A percentile compares a stretch with the other conserved stretches of the same genome.
Evolutionary conservation across 2,329 filamentous ascomycete species (phyloP).

Genomic region (Chlorencoelia australis): DNA sequence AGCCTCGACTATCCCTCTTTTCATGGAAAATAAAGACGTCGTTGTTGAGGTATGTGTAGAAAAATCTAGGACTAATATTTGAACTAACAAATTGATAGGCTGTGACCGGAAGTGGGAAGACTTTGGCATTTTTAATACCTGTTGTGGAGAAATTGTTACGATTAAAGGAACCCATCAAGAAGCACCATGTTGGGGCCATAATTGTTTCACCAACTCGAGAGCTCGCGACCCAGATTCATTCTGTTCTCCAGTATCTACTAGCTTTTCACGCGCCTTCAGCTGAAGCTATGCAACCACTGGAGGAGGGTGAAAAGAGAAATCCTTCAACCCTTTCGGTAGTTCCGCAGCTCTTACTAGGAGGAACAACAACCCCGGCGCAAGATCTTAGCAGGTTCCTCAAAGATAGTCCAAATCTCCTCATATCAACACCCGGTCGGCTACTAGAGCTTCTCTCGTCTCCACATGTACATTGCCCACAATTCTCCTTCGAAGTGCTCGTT

Average conservation of each 20-base stretch:
- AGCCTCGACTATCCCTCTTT: slow-evolving; percentile 79
- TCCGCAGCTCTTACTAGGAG: slow-evolving; percentile 81
- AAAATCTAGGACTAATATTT: not conserved
- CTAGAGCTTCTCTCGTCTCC: slow-evolving; percentile 79
- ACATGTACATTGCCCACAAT: slow-evolving; percentile 79
- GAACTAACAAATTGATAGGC: slow-evolving; percentile 39
- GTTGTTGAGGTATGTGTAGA: slow-evolving; percentile 59
- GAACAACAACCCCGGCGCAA: slow-evolving; percentile 68
- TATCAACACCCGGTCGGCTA: slow-evolving; percentile 83
- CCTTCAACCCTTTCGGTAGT: slow-evolving; percentile 50
- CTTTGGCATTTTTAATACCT: slow-evolving; percentile 75
- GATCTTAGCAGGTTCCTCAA: slow-evolving; percentile 80
- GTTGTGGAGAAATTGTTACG: slow-evolving; percentile 73
- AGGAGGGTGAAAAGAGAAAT: slow-evolving; percentile 41
- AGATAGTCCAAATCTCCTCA: slow-evolving; percentile 75
- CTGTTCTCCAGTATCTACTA: slow-evolving; percentile 66
- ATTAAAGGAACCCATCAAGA: slow-evolving; percentile 72
- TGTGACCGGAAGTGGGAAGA: slow-evolving; percentile 87
- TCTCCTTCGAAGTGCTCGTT: slow-evolving; percentile 83
- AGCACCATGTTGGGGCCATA: slow-evolving; percentile 82
- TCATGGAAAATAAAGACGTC: slow-evolving; percentile 83
- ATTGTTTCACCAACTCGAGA: slow-evolving; percentile 91
- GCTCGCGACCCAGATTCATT: slow-evolving; percentile 80
- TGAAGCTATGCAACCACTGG: slow-evolving; percentile 45
- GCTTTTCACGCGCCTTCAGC: slow-evolving; percentile 76